These are phyloP conservation scores for Ceratobasidium sp. DNA, from an alignment of 1,284 basidiomycete species.

Conservation along the genomic window DNA sequence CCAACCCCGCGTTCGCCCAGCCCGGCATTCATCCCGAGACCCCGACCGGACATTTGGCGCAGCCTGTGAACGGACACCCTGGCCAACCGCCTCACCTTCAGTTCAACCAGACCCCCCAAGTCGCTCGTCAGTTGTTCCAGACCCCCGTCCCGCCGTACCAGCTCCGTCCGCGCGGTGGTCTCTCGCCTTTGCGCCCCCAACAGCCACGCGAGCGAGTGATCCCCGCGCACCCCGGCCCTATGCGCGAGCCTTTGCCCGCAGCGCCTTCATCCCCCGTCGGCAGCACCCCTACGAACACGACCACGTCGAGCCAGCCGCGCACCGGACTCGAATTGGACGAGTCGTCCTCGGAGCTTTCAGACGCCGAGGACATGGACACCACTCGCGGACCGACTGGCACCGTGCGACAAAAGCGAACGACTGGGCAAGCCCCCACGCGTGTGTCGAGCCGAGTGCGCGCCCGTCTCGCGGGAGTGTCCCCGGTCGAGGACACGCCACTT, in stretches of 20 bases:
- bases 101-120: slow-evolving; percentile 24
- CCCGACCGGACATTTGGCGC: not conserved
- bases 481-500: not conserved
- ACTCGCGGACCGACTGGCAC: slow-evolving; percentile 24
- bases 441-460: slow-evolving; percentile 27
- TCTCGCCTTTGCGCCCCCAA: slow-evolving; percentile 16
- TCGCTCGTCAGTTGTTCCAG: slow-evolving; percentile 17
- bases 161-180: slow-evolving; percentile 11
- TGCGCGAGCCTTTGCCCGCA: slow-evolving; percentile 24
- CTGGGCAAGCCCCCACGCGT: slow-evolving; percentile 7
- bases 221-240: slow-evolving; percentile 28
- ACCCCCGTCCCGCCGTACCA: slow-evolving; percentile 11
- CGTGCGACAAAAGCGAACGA: slow-evolving; percentile 11
- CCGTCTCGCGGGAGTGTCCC: not conserved
- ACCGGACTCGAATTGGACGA: slow-evolving; percentile 1
- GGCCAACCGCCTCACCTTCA: slow-evolving; percentile 19
- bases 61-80: slow-evolving; percentile 7
- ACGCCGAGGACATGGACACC: slow-evolving; percentile 8
- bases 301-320: not conserved
- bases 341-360: slow-evolving; percentile 20
- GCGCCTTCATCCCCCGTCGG: slow-evolving; percentile 20
- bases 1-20: not conserved
- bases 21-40: not conserved
- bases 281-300: slow-evolving; percentile 13
- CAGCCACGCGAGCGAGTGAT: slow-evolving; percentile 26